Evolutionary conservation across 441 rosid genomes (phyloP).

Genomic region (Populus hybrid): DNA sequence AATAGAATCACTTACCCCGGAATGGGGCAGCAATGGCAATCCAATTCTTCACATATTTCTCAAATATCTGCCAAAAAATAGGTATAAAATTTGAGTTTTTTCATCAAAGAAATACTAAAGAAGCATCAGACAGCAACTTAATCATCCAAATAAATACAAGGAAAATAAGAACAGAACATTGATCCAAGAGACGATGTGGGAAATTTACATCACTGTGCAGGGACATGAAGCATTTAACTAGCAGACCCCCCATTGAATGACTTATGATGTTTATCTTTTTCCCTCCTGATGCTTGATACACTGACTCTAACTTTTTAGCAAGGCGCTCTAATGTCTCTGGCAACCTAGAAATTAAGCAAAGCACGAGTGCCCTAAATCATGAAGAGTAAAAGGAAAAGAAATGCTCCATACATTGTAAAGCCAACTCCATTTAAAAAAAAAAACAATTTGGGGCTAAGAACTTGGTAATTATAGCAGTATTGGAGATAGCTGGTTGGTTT

Average conservation of each 20-base stretch:
- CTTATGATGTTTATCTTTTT: constrained; percentile 83
- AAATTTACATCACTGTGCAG: constrained; percentile 68
- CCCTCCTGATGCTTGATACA: constrained; percentile 80
- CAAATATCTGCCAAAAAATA: constrained; percentile 52
- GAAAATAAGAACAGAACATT: neutral
- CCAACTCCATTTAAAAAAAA: neutral
- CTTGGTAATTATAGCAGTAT: neutral
- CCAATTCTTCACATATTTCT: constrained; percentile 92
- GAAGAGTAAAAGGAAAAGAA: constrained; percentile 3
- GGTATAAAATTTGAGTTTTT: neutral
- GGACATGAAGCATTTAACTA: constrained; percentile 91
- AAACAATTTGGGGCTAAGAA: neutral
- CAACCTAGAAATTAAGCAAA: constrained; percentile 41
- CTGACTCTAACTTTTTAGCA: constrained; percentile 63
- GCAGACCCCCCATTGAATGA: constrained; percentile 97
- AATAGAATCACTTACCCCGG: constrained; percentile 47
- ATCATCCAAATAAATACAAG: neutral
- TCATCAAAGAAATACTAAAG: neutral
- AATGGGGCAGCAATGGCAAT: constrained; percentile 96
- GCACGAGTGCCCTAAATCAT: neutral
- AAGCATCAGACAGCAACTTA: neutral
- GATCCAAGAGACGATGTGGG: neutral
- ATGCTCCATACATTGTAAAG: neutral
- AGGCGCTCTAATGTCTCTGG: constrained; percentile 64
- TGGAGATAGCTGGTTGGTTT: neutral